Conservation (phyloP, 371 early-diverging fungal species). For the Lichtheimia ornata region DNA sequence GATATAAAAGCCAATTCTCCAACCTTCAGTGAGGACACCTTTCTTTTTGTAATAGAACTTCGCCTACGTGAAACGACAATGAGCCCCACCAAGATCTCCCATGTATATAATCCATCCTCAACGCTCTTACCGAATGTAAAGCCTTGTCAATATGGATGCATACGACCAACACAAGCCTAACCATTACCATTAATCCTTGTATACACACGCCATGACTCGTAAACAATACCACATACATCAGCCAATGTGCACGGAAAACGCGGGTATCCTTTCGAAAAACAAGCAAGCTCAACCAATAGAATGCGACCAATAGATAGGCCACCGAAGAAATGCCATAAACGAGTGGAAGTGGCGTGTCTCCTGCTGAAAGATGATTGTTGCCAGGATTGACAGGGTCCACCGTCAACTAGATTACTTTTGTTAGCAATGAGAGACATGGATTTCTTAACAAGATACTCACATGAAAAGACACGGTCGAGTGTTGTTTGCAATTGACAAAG, state of each 20-base stretch:
- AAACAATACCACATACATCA: conserved; percentile 41
- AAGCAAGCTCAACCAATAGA: conserved; percentile 37
- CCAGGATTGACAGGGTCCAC: conserved; percentile 51
- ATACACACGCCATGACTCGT: background rate
- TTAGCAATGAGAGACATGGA: background rate
- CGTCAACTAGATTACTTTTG: conserved; percentile 30
- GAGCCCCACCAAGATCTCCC: no score
- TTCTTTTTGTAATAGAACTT: conserved; percentile 52
- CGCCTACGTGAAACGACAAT: conserved; percentile 25
- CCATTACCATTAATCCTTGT: background rate
- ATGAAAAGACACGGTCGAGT: conserved; percentile 34
- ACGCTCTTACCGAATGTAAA: conserved; percentile 47
- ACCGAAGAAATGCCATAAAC: conserved; percentile 44
- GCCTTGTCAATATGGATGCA: conserved; percentile 55
- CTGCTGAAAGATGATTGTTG: conserved; percentile 54
- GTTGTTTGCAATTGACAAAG: conserved; percentile 48
- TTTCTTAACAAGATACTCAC: conserved; percentile 19
- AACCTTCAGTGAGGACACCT: conserved; percentile 52
- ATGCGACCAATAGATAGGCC: conserved; percentile 36
- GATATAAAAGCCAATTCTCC: conserved; percentile 59
- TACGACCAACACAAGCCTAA: conserved; percentile 46
- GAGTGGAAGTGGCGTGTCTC: conserved; percentile 53
- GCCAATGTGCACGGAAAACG: conserved; percentile 57
- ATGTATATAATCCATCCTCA: background rate
- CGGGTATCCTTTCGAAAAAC: conserved; percentile 37